A percentile compares a stretch with the other conserved stretches of the same genome.
phyloP scores from a whole-genome alignment of 176 grass and related monocot species.

The Eleusine coracana region DNA sequence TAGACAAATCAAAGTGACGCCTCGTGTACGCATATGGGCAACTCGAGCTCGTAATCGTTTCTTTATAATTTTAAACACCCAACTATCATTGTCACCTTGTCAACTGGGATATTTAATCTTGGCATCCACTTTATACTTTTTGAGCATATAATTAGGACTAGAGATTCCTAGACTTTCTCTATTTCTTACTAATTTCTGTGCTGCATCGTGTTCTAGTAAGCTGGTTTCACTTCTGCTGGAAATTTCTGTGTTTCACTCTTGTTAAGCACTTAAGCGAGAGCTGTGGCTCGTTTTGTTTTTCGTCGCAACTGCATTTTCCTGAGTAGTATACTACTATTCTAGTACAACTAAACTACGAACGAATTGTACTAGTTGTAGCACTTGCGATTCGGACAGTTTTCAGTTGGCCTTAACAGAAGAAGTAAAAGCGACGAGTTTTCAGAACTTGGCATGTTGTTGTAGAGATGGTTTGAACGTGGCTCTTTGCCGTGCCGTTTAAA shows the following conservation, averaged over 20 bases:
- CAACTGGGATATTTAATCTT: conserved; percentile 40
- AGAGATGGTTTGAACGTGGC: neutral
- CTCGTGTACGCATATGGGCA: conserved; percentile 56
- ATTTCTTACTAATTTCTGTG: conserved; percentile 17
- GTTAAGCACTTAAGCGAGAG: too few species aligned
- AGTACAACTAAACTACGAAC: too few species aligned
- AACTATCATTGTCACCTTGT: conserved; percentile 41
- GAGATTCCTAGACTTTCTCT: conserved; percentile 36
- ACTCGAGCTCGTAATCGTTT: conserved; percentile 1
- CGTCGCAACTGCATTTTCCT: too few species aligned
- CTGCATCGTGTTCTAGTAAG: neutral
- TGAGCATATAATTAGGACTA: conserved; percentile 31
- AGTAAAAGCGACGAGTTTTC: neutral
- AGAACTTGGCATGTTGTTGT: neutral
- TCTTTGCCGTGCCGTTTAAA: neutral
- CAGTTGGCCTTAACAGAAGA: neutral
- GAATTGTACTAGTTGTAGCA: too few species aligned
- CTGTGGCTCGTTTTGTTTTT: too few species aligned
- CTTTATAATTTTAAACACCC: neutral
- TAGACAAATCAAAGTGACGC: conserved; percentile 39
- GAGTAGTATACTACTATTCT: too few species aligned
- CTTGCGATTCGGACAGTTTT: neutral
- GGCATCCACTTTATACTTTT: conserved; percentile 22
- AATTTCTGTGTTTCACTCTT: neutral
- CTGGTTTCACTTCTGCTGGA: conserved; percentile 1